phyloP scores from a whole-genome alignment of 2,329 filamentous ascomycete genomes.

The Talaromyces marneffei region DNA sequence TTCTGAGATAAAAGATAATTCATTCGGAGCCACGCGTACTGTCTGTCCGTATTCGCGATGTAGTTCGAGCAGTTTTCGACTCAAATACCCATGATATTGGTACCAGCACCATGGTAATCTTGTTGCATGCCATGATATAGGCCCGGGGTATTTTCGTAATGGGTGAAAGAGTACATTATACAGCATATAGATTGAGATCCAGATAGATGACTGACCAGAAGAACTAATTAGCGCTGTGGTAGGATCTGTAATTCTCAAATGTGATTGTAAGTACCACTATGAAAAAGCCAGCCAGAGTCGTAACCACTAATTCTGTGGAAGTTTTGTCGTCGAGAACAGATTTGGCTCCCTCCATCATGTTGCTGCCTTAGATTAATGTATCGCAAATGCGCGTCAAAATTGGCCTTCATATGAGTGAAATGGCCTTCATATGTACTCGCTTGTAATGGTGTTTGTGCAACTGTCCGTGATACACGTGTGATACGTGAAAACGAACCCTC shows the following conservation, averaged over 20 bases:
- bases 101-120: neutral
- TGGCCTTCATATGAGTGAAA: too few relatives aligned
- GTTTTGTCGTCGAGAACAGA: neutral
- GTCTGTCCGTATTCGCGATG: neutral
- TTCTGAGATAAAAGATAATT: conserved; percentile 22
- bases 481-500: neutral
- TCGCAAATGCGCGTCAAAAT: neutral
- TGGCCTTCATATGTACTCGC: too few relatives aligned
- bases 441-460: neutral
- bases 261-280: neutral
- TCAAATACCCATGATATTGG: neutral
- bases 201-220: neutral
- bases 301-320: neutral
- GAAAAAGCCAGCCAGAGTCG: neutral
- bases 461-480: neutral
- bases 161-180: neutral
- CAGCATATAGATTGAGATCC: neutral
- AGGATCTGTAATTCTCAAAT: neutral
- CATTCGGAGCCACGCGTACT: conserved; percentile 27
- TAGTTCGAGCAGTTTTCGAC: neutral
- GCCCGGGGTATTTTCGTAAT: neutral
- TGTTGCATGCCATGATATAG: neutral
- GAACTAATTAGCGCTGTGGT: neutral
- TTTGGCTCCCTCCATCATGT: neutral
- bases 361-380: neutral